Conservation (phyloP, 2,329 filamentous ascomycete genomes). For the Trichoderma semiorbis region DNA sequence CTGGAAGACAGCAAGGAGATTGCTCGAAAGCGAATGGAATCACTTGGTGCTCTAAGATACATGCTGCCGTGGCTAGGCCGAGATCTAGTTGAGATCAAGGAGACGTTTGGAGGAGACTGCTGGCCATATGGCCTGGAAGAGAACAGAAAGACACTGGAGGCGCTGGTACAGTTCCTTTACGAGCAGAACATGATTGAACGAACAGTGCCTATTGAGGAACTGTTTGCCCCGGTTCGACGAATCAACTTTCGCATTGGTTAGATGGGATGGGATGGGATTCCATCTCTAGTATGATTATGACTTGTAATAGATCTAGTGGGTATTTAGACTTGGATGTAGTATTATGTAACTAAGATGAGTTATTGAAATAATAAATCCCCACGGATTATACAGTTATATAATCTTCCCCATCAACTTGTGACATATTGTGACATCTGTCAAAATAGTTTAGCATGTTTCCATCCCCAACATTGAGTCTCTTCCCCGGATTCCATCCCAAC, state of each 20-base stretch:
- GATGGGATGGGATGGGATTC: neutral
- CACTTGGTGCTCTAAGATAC: constrained; percentile 3
- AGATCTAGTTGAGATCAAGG: neutral
- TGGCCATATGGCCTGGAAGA: constrained; percentile 5
- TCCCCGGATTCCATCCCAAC: neutral
- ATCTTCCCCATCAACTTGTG: neutral
- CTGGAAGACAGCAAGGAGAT: constrained; percentile 3
- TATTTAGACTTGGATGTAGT: neutral
- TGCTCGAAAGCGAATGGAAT: constrained; percentile 9
- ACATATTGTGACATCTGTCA: neutral
- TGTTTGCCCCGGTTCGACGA: constrained; percentile 8
- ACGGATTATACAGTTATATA: neutral
- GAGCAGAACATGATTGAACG: constrained; percentile 16
- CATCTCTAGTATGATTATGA: neutral
- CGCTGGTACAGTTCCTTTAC: constrained; percentile 1
- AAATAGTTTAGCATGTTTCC: neutral
- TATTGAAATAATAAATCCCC: neutral
- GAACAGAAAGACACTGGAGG: constrained; percentile 1
- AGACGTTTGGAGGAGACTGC: constrained; percentile 11
- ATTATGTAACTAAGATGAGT: neutral
- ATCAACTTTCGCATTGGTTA: constrained; percentile 15
- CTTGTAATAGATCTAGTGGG: neutral
- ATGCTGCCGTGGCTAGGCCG: constrained; percentile 8
- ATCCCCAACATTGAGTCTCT: neutral
- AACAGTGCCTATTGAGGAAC: constrained; percentile 4